Conservation (phyloP, 2,329 filamentous ascomycete species). For the Ascochyta clinopodiicola region DNA sequence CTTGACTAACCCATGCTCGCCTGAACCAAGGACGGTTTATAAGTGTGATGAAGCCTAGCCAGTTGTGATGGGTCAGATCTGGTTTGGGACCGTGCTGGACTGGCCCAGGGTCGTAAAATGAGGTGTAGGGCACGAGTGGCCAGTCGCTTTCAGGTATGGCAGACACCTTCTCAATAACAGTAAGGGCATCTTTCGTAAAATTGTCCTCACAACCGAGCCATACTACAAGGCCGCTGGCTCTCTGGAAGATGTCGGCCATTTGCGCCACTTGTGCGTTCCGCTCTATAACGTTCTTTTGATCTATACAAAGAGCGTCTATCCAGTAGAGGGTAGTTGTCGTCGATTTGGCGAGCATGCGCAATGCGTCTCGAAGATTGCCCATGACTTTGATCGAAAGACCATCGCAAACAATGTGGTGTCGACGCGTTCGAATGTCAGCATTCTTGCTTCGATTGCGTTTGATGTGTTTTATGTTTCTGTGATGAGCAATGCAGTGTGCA, state of each 20-base stretch:
- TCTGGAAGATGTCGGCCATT: slow-evolving; percentile 40
- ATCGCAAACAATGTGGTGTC: slow-evolving; percentile 29
- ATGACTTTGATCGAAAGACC: slow-evolving; percentile 28
- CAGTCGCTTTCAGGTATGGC: slow-evolving; percentile 26
- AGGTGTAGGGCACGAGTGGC: slow-evolving; percentile 30
- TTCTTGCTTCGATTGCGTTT: not conserved
- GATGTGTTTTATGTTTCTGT: not conserved
- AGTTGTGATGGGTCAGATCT: slow-evolving; percentile 28
- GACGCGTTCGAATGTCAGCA: not conserved
- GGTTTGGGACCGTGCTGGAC: slow-evolving; percentile 3
- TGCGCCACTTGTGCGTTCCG: slow-evolving; percentile 35
- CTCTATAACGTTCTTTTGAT: slow-evolving; percentile 35
- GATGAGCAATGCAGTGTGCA: not conserved
- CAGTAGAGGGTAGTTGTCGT: slow-evolving; percentile 30
- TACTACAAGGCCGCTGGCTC: slow-evolving; percentile 33
- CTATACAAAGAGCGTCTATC: slow-evolving; percentile 42
- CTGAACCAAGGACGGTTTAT: slow-evolving; percentile 40
- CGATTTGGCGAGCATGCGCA: slow-evolving; percentile 28
- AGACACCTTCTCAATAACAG: slow-evolving; percentile 27
- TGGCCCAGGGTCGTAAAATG: slow-evolving; percentile 26
- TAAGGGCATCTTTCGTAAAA: slow-evolving; percentile 30
- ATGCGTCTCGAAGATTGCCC: slow-evolving; percentile 31
- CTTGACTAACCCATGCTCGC: slow-evolving; percentile 33
- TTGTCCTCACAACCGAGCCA: slow-evolving; percentile 43
- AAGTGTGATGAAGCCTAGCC: slow-evolving; percentile 37